phyloP scores from a whole-genome alignment of 768 basidiomycete species.

The Rossbeevera mucosa region DNA sequence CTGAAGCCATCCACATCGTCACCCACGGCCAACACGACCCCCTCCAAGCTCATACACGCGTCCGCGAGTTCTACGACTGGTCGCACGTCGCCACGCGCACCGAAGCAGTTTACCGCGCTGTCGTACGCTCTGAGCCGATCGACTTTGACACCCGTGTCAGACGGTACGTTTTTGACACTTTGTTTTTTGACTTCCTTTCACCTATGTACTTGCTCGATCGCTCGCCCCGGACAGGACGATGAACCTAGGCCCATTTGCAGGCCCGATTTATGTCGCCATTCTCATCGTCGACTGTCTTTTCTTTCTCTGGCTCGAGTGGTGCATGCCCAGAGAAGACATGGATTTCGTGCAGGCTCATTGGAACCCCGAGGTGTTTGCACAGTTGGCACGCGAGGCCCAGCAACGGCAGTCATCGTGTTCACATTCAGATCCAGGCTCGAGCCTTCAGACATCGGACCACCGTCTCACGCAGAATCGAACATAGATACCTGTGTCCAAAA shows the following conservation, averaged over 20 bases:
- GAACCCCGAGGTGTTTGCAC: conserved; percentile 36
- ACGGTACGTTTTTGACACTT: conserved; percentile 47
- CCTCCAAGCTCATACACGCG: conserved; percentile 64
- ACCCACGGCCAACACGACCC: conserved; percentile 69
- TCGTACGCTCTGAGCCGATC: conserved; percentile 54
- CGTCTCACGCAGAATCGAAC: not conserved
- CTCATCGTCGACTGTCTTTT: conserved; percentile 87
- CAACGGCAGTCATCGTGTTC: not conserved
- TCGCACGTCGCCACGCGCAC: conserved; percentile 70
- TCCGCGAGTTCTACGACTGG: conserved; percentile 89
- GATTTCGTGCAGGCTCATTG: conserved; percentile 71
- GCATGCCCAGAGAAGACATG: conserved; percentile 70
- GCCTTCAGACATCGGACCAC: not conserved
- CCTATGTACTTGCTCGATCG: not conserved
- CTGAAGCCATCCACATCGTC: conserved; percentile 73
- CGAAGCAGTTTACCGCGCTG: conserved; percentile 74
- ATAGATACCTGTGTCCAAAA: conserved; percentile 1
- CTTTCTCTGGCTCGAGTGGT: conserved; percentile 80
- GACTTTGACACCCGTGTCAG: conserved; percentile 76
- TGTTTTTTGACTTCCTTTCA: not conserved
- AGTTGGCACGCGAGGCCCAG: conserved; percentile 11
- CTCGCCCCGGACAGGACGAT: conserved; percentile 52
- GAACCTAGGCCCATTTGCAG: conserved; percentile 73
- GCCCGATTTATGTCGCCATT: conserved; percentile 85
- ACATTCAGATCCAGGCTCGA: not conserved